Evolutionary conservation across 129 eudicot genomes (phyloP).

Genomic region (Pseudognaphalium luteoalbum): DNA sequence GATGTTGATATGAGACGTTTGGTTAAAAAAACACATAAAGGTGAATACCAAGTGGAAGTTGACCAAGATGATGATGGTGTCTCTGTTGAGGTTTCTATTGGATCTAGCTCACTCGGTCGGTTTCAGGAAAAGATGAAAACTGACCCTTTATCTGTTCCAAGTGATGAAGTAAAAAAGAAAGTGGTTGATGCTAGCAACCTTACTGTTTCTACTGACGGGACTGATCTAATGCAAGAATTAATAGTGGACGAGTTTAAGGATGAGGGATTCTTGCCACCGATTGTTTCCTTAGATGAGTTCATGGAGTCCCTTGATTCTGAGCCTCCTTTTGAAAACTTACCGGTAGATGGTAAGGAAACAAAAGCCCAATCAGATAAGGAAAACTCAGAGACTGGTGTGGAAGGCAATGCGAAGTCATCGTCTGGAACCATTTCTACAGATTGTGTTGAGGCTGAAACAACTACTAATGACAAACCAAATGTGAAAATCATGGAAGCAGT

Average conservation of each 20-base stretch:
- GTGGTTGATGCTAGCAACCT: conserved; percentile 30
- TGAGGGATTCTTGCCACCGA: conserved; percentile 74
- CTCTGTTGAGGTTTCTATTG: conserved; percentile 60
- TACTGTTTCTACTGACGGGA: conserved; percentile 63
- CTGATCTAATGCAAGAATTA: conserved; percentile 83
- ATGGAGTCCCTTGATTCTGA: conserved; percentile 78
- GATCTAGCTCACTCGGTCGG: conserved; percentile 33
- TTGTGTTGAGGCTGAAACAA: conserved; percentile 10
- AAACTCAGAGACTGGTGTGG: conserved; percentile 23
- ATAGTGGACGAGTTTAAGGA: conserved; percentile 83
- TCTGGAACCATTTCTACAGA: conserved; percentile 26
- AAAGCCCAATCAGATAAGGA: conserved; percentile 24
- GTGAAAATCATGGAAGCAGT: conserved; percentile 20
- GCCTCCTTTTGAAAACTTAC: conserved; percentile 74
- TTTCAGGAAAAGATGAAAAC: conserved; percentile 32
- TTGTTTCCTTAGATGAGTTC: conserved; percentile 80
- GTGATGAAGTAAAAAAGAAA: conserved; percentile 17
- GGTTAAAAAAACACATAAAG: conserved; percentile 91
- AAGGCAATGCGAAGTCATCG: conserved; percentile 13
- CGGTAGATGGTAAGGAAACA: conserved; percentile 39
- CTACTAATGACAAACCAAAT: conserved; percentile 5
- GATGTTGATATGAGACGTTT: conserved; percentile 70
- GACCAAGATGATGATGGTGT: conserved; percentile 55
- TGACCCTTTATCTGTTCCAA: conserved; percentile 28
- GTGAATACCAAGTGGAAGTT: conserved; percentile 80